Percentiles rank a stretch among this genome's conserved stretches.
These are phyloP conservation scores for Trichoderma atroviride DNA, from an alignment of 2,329 filamentous ascomycete species.

Conservation along the genomic window DNA sequence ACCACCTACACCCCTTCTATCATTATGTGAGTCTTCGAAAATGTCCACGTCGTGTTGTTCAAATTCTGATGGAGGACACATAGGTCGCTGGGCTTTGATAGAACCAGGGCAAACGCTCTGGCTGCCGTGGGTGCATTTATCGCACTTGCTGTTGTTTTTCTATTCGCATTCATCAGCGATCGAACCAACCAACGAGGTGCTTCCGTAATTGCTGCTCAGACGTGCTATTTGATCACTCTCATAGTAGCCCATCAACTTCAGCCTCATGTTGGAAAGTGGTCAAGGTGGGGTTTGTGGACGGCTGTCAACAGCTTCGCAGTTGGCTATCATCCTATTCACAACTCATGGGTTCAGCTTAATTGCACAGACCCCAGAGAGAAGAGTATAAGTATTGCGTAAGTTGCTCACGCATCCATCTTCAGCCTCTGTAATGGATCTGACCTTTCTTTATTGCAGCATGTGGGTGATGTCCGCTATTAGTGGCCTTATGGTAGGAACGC, in stretches of 20 bases:
- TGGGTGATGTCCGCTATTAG: slow-evolving; percentile 55
- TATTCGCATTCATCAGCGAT: slow-evolving; percentile 54
- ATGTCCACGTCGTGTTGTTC: background rate
- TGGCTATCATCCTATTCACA: slow-evolving; percentile 57
- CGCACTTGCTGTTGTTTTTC: slow-evolving; percentile 50
- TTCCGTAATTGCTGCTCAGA: slow-evolving; percentile 48
- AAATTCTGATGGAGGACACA: background rate
- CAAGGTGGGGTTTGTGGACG: slow-evolving; percentile 55
- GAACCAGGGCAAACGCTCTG: slow-evolving; percentile 51
- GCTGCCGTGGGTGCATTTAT: slow-evolving; percentile 48
- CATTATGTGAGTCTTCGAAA: slow-evolving; percentile 38
- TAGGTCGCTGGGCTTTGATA: slow-evolving; percentile 49
- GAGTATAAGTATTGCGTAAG: slow-evolving; percentile 53
- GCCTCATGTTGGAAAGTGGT: slow-evolving; percentile 50
- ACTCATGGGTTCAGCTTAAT: slow-evolving; percentile 57
- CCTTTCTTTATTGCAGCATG: slow-evolving; percentile 34
- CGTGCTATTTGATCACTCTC: slow-evolving; percentile 49
- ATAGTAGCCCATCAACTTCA: slow-evolving; percentile 47
- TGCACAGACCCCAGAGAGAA: slow-evolving; percentile 50
- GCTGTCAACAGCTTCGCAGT: slow-evolving; percentile 54
- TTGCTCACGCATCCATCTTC: background rate
- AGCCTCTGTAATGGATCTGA: background rate
- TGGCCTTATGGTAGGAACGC: slow-evolving; percentile 54
- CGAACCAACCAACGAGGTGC: slow-evolving; percentile 47
- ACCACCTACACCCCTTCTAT: slow-evolving; percentile 56